Base-by-base conservation (phyloP, 2,329 filamentous ascomycete species). In the Stachybotrys chlorohalonatus region DNA sequence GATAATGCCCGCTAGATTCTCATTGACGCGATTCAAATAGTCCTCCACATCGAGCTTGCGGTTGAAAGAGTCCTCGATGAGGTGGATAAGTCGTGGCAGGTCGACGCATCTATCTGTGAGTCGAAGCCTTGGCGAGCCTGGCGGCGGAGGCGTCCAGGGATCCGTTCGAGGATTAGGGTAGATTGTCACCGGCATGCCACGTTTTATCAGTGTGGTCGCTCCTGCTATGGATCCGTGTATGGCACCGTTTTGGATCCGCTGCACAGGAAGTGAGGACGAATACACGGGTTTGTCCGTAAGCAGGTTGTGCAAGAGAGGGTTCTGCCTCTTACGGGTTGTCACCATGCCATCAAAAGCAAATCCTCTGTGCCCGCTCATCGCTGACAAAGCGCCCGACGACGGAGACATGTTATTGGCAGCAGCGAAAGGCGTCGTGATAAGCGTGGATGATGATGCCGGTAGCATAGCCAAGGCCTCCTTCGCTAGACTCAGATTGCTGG, bases 61-160 rank as follows among this genome's bases (percentile, higher is more conserved):
- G 55, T 84, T 82, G 67, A 99, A 99, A 0, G 91, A 96, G 68
- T 99, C 90, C 60, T 99, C 89, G 59, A 99, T 96, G 3, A 99
- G 75, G 63, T 93, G 79, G 0, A 95, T 82, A 1, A 99, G 80
- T 6, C 91, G 86, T 3, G 87, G 81, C 17, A 97, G 80, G 66
- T 97, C 88, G 63, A 99, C 88, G 51, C 83, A 83, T 0, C 85
- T 83, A 68, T 96, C 90, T 1, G 87, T 89, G 4, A 97, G 75
- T 42, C 81, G 83, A 49, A 95, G 75, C 6, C 81, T 79, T 4
- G 81, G 77, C 3, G 73, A 72, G 15, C 82, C 83, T 1, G 79
- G 79, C 13, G 74, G 73, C 0, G 86, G 85, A 17, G 86, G 83
- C 45, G 72, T 73, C 93, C 93, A 96, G 3, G 82, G 80, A 3